Conservation (phyloP, 2,329 filamentous ascomycete species). For the Xylaria hypoxylon region DNA sequence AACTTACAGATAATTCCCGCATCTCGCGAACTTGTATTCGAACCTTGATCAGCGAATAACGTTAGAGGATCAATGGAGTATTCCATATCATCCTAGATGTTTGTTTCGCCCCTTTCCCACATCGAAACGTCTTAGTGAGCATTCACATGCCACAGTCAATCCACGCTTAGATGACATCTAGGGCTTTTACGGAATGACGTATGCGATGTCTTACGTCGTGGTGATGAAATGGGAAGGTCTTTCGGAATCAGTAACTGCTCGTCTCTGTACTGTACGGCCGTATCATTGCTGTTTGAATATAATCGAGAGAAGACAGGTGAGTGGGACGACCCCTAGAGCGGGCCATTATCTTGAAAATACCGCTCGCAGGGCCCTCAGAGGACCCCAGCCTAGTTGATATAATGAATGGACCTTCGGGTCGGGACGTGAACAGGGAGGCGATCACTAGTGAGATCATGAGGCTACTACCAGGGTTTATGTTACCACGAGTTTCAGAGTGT, state of each 20-base stretch:
- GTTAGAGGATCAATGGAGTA: conserved; percentile 5
- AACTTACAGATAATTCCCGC: conserved; percentile 19
- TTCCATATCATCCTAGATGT: not conserved
- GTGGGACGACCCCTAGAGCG: conserved; percentile 26
- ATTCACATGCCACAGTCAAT: conserved; percentile 21
- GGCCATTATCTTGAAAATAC: conserved; percentile 29
- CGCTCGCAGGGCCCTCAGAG: conserved; percentile 20
- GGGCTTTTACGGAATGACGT: conserved; percentile 14
- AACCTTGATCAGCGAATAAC: not conserved
- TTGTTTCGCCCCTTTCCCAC: conserved; percentile 14
- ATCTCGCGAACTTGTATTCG: not conserved
- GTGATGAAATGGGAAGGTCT: conserved; percentile 32
- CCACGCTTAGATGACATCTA: conserved; percentile 7
- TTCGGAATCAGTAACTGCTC: conserved; percentile 20
- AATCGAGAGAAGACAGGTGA: conserved; percentile 21
- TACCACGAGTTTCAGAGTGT: conserved; percentile 32
- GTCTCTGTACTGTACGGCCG: conserved; percentile 16
- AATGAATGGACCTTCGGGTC: conserved; percentile 24
- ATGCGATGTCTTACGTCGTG: conserved; percentile 24
- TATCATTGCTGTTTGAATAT: conserved; percentile 18
- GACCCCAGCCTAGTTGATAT: conserved; percentile 30
- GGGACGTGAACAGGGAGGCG: conserved; percentile 20
- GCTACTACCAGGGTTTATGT: conserved; percentile 31
- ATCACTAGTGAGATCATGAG: conserved; percentile 32
- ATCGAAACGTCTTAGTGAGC: conserved; percentile 11